Evolutionary conservation across 345 rosid species (phyloP), one percentile per base, ranked within the genome.

Genomic region (Melastoma malabathricum): DNA sequence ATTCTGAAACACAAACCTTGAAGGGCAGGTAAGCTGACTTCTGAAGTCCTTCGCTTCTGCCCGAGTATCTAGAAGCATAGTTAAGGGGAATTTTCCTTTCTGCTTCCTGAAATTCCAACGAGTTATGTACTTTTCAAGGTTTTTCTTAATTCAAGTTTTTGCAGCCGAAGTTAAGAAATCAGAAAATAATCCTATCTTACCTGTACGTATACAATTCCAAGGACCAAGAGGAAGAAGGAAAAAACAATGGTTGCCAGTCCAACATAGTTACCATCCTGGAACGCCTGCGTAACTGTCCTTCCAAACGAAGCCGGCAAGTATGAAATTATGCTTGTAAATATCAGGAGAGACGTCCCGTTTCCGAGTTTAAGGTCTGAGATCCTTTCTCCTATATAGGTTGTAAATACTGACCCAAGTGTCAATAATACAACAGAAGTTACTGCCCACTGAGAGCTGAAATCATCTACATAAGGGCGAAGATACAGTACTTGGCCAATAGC

Each of bases 231-330:
- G 65, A 82, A 60, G 66, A 92, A 87, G 7, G 95, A 84, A 62
- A 75, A 58, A 59, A 87, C 43, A 48, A 79, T 77, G 41, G 86
- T 57, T n/a, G 60, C 73, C 16, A 92, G 93, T 64, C 98, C 98
- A 53, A 62, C 49, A 62, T 84, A 92, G 80, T 92, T 87, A 56
- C 96, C 95, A 69, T 84, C 96, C 64, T 84, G 83, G 61, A 70
- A 82, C 19, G 86, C 96, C 57, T 92, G 69, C 15, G 89, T 65
- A 46, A 76, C 70, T 12, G 96, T 87, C 80, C 86, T 75, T 60
- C 98, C 98, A 64, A 92, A 79, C 44, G 98, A 92, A 59, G 98
- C 89, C 5, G 98, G 98, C 71, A 87, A 70, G 75, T 92, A 92
- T 46, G 98, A 92, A 68, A 92, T 78, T 45, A 92, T 92, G 73